Evolutionary conservation across 352 stramenopile species (phyloP).

Genomic region (Phytopythium litorale): DNA sequence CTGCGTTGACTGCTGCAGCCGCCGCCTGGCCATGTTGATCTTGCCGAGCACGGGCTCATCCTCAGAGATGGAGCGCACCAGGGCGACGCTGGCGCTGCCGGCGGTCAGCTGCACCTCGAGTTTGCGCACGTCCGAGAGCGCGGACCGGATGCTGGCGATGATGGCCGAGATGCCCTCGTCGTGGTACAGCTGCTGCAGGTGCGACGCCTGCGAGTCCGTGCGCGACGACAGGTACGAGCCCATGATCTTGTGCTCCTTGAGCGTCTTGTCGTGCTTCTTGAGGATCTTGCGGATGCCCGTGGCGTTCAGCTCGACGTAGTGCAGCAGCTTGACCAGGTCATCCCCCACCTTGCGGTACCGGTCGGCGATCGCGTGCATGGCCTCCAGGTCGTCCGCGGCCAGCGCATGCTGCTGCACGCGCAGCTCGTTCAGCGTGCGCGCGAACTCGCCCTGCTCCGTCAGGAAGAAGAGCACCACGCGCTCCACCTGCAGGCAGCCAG

Average conservation of each 20-base stretch:
- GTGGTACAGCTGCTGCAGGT: conserved; percentile 83
- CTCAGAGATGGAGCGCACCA: conserved; percentile 63
- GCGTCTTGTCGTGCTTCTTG: conserved; percentile 87
- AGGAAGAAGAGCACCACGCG: conserved; percentile 86
- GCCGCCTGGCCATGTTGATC: conserved; percentile 58
- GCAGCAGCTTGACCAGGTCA: conserved; percentile 74
- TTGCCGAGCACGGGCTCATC: conserved; percentile 72
- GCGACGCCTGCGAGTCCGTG: conserved; percentile 77
- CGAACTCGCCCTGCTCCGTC: conserved; percentile 81
- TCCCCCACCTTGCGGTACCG: conserved; percentile 69
- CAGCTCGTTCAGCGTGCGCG: conserved; percentile 51
- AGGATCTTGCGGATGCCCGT: conserved; percentile 88
- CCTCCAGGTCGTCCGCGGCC: conserved; percentile 38
- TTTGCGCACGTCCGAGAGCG: conserved; percentile 54
- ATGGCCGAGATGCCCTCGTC: conserved; percentile 88
- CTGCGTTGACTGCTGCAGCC: conserved; percentile 76
- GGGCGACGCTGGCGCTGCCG: conserved; percentile 15
- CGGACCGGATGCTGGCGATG: conserved; percentile 74
- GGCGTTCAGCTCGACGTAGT: conserved; percentile 86
- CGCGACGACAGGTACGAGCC: conserved; percentile 78
- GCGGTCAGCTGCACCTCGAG: conserved; percentile 40
- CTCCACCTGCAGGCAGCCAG: conserved; percentile 33
- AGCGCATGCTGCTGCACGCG: conserved; percentile 46
- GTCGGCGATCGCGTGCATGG: conserved; percentile 69
- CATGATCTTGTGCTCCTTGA: conserved; percentile 85